These are phyloP conservation scores for Ceratobasidium sp. DNA, from an alignment of 1,284 basidiomycete species.

Conservation along the genomic window DNA sequence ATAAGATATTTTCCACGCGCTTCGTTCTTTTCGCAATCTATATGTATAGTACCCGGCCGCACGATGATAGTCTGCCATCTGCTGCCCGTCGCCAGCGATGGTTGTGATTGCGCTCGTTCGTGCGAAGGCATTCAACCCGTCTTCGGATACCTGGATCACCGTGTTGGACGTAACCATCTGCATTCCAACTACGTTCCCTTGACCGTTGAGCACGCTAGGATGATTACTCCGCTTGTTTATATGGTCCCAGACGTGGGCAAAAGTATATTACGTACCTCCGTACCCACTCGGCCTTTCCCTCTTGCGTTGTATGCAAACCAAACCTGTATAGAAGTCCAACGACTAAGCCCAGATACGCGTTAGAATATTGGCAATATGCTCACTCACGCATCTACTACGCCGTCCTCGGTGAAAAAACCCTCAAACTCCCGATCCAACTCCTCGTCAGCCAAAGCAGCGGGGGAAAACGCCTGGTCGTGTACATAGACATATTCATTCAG, in stretches of 20 bases:
- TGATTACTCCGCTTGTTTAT: too few species aligned
- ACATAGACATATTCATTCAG: constrained; percentile 37
- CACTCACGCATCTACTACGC: constrained; percentile 27
- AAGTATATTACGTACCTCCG: constrained; percentile 7
- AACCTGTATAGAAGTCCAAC: constrained; percentile 13
- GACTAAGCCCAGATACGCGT: background rate
- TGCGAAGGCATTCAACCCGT: constrained; percentile 11
- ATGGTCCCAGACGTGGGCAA: background rate
- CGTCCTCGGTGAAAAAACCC: constrained; percentile 32
- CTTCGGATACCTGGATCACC: background rate
- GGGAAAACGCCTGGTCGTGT: constrained; percentile 35
- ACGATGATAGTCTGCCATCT: background rate
- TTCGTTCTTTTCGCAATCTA: constrained; percentile 19
- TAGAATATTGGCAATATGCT: background rate
- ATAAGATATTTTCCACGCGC: constrained; percentile 26
- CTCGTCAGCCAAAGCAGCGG: background rate
- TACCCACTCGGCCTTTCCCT: constrained; percentile 37
- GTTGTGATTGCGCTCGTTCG: constrained; percentile 33
- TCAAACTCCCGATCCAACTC: constrained; percentile 29
- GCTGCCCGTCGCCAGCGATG: constrained; percentile 1
- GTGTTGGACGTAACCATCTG: constrained; percentile 39
- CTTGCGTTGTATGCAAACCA: constrained; percentile 17
- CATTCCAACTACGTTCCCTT: constrained; percentile 28
- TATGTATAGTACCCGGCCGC: constrained; percentile 36
- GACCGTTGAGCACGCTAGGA: constrained; percentile 8